Conservation (phyloP, 331 rosid species). For the Phaseolus coccineus region DNA sequence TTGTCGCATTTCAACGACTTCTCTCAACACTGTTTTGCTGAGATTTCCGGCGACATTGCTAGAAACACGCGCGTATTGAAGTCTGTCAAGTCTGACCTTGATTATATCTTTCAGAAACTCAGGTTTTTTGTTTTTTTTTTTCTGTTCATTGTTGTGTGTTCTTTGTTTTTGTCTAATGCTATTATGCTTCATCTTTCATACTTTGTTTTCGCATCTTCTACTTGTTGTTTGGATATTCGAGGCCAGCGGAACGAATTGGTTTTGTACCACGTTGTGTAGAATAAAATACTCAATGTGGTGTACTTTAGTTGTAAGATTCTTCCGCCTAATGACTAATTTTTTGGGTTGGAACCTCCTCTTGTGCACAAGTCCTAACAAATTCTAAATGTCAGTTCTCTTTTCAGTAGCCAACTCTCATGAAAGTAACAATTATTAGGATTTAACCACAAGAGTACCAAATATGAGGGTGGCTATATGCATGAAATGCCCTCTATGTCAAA, state of each 20-base stretch:
- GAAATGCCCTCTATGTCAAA: not conserved
- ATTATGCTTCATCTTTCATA: not conserved
- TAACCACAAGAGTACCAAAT: not conserved
- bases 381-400: not conserved
- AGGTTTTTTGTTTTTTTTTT: conserved; percentile 54
- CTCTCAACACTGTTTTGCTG: conserved; percentile 76
- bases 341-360: no score
- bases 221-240: not conserved
- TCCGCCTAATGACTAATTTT: not conserved
- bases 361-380: no score
- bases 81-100: conserved; percentile 89
- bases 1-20: conserved; percentile 87
- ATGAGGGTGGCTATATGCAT: not conserved
- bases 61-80: conserved; percentile 68
- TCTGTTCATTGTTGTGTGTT: not conserved
- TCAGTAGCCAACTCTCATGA: not conserved
- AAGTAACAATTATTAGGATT: no score
- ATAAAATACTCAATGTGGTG: not conserved
- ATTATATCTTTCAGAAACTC: conserved; percentile 85
- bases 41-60: conserved; percentile 73
- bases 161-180: not conserved
- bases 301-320: not conserved
- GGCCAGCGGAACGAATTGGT: not conserved
- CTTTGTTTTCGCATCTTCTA: not conserved
- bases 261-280: not conserved